phyloP scores from a whole-genome alignment of 176 grass and related monocot species.

The Triticum dicoccoides region DNA sequence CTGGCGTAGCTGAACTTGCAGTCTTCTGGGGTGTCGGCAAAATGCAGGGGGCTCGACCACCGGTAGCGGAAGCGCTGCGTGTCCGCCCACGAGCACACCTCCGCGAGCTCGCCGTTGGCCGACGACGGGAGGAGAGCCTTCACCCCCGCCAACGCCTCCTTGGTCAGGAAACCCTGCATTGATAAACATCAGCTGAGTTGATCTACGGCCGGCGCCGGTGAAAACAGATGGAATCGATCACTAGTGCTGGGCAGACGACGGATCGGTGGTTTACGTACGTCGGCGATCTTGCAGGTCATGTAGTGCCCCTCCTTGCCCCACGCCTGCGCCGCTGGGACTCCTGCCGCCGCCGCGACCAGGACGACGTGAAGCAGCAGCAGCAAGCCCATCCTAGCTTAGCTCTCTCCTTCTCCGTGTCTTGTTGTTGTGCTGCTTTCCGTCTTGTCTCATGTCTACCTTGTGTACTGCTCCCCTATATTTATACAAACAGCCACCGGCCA shows the following conservation, averaged over 20 bases:
- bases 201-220: background rate
- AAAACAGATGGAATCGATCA: background rate
- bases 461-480: background rate
- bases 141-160: conserved; percentile 37
- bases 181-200: background rate
- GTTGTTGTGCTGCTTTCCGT: background rate
- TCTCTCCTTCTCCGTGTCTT: background rate
- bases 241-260: background rate
- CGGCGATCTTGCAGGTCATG: conserved; percentile 73
- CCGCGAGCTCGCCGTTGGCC: conserved; percentile 45
- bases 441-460: background rate
- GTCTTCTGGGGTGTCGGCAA: conserved; percentile 43
- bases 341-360: background rate
- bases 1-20: conserved; percentile 59
- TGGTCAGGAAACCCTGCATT: conserved; percentile 47
- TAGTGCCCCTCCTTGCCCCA: conserved; percentile 72
- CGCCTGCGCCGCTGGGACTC: conserved; percentile 23
- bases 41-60: conserved; percentile 61
- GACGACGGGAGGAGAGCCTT: conserved; percentile 46
- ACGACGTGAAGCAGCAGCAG: background rate
- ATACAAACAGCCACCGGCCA: background rate
- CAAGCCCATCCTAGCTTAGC: background rate
- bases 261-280: background rate
- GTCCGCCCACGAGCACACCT: conserved; percentile 61
- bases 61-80: conserved; percentile 30